phyloP scores from a whole-genome alignment of 371 early-diverging fungal species.

The Syncephalis fuscata region DNA sequence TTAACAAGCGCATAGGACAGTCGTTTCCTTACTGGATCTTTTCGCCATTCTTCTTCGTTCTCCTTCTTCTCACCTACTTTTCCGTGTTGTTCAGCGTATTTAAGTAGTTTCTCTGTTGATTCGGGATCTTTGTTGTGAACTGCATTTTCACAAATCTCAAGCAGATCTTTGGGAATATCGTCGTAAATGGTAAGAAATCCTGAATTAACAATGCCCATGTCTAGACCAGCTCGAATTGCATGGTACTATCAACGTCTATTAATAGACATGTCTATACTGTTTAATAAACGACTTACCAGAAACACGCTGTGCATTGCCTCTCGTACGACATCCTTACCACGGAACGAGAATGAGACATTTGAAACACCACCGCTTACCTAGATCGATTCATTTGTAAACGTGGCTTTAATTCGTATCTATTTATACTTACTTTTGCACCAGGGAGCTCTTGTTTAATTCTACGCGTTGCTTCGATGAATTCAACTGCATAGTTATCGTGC shows the following conservation, averaged over 20 bases:
- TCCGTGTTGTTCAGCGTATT: slow-evolving; percentile 69
- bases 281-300: slow-evolving; percentile 16
- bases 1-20: slow-evolving; percentile 73
- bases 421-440: slow-evolving; percentile 62
- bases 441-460: slow-evolving; percentile 63
- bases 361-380: slow-evolving; percentile 84
- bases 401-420: slow-evolving; percentile 26
- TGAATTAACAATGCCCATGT: slow-evolving; percentile 94
- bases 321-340: slow-evolving; percentile 80
- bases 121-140: slow-evolving; percentile 79
- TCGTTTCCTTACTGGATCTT: slow-evolving; percentile 49
- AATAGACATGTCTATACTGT: too few relatives aligned
- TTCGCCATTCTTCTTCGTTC: slow-evolving; percentile 77
- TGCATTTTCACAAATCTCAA: slow-evolving; percentile 80
- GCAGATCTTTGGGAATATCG: slow-evolving; percentile 80
- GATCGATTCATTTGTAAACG: slow-evolving; percentile 30
- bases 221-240: slow-evolving; percentile 80
- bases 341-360: slow-evolving; percentile 89
- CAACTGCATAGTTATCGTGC: slow-evolving; percentile 88
- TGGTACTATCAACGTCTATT: slow-evolving; percentile 29
- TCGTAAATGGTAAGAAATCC: slow-evolving; percentile 87
- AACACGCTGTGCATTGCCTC: slow-evolving; percentile 93
- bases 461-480: slow-evolving; percentile 66
- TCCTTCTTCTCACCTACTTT: slow-evolving; percentile 54
- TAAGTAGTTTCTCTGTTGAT: slow-evolving; percentile 78